A percentile compares a stretch with the other conserved stretches of the same genome.
These are phyloP conservation scores for Hypomontagnella submonticulosa DNA, from an alignment of 495 filamentous ascomycete genomes.

Conservation along the genomic window DNA sequence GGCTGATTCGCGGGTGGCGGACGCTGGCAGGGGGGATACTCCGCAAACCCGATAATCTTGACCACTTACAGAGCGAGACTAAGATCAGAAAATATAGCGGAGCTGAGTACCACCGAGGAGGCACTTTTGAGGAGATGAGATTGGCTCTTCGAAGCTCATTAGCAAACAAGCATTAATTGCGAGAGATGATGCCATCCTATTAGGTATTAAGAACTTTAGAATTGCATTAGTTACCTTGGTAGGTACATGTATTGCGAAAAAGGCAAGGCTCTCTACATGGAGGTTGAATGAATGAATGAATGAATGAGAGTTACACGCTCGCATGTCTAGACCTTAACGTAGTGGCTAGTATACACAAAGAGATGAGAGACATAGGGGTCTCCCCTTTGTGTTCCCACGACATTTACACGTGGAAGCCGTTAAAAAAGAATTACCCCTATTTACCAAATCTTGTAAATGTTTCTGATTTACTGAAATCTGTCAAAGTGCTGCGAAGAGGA, in stretches of 20 bases:
- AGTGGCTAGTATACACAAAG: no score
- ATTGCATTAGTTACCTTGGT: not conserved
- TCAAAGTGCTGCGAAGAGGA: no score
- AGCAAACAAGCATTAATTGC: constrained; percentile 39
- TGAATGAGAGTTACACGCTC: no score
- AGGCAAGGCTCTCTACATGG: not conserved
- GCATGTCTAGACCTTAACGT: no score
- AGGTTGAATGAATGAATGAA: no score
- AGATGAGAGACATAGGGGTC: no score
- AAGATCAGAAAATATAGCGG: constrained; percentile 31
- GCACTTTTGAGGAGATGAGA: constrained; percentile 31
- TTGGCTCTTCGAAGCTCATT: constrained; percentile 37
- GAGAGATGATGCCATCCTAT: constrained; percentile 35
- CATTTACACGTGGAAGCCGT: no score
- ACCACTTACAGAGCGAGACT: constrained; percentile 29
- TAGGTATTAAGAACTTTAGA: constrained; percentile 7
- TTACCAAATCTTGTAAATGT: no score
- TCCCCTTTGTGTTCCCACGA: no score
- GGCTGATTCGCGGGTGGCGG: constrained; percentile 27
- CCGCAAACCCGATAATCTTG: constrained; percentile 44
- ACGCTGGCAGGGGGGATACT: constrained; percentile 31
- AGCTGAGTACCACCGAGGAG: constrained; percentile 41
- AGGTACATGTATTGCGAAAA: not conserved
- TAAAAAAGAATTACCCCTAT: no score
- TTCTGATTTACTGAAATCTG: no score